Base-by-base conservation (phyloP, 306 rosid species). In the Sicyos edulis region DNA sequence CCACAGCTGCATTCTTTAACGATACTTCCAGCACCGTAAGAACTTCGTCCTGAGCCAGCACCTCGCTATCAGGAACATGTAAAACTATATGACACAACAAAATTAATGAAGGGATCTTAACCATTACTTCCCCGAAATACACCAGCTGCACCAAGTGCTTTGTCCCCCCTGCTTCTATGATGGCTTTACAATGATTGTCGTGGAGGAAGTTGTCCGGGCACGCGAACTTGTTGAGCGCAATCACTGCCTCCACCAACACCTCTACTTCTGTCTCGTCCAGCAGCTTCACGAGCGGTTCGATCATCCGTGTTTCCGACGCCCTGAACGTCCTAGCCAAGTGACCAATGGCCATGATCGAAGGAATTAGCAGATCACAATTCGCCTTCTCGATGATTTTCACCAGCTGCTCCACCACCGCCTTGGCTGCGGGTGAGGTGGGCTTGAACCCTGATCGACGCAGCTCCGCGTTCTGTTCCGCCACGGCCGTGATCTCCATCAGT, bases 11-110 rank as follows among this genome's bases (percentile, higher is more conserved):
- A 76, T 88, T 91, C 76, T 86, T 90, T 5, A 88, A 66, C 20
- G 86, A 85, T 92, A 95, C 86, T 56, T 90, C 95, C 3, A 90
- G 88, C 71, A 90, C 95, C 7, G 79, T 88, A 7, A 86, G 88
- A 50, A 90, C 96, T 50, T 88, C 95, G 63, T 90, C 95, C 24
- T 90, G 85, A 0, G 95, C 95, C 11, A 90, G 90, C 1, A 82
- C 53, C 74, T 90, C 92, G 19, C 86, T 88, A 44, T 90, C 91
- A 1, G 95, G 96, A 10, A 88, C 89, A 69, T 90, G 96, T 14
- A 88, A 37, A 0, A 95, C 76, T 47, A 90, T 72, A 66, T 77
- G 81, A 67, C 95, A 88, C 7, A 90, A 76, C n/a, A 90, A 87
- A 71, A 74, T 77, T 17, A 88, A 66, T 0, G 96, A 78, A 32